Evolutionary conservation across 2,329 filamentous ascomycete species (phyloP), one percentile per base, ranked within the genome.

Genomic region (Fusarium staphyleae): DNA sequence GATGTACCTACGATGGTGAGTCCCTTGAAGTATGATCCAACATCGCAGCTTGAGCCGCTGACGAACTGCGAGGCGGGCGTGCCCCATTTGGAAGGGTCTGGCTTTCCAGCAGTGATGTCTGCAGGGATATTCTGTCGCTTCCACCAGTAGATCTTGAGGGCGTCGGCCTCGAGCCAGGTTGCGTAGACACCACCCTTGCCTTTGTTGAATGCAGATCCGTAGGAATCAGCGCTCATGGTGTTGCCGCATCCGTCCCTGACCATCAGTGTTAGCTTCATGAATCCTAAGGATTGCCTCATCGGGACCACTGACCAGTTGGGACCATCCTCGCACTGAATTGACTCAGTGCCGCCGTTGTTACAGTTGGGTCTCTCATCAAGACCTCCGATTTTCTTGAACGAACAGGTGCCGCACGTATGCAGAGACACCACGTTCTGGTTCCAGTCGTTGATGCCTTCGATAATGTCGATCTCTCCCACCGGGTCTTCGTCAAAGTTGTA

Each of bases 71-170:
- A 88, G 1, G 81, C 71, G 0, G 91, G 89, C 1, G 71, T 77
- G 3, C 84, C 85, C 86, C 90, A 93, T 15, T 65, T 72, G 2
- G 74, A 70, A 0, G 89, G 87, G 56, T 89, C 75, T 0, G 89
- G 89, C 1, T 66, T 77, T 12, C 79, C 81, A 12, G 78, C 72
- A 3, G 73, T 69, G 49, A 89, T 83, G 67, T 90, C 85, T 1
- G 70, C 65, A 1, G 88, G 88, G 44, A 90, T 81, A 10, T 70
- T 69, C 43, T 71, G 70, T 35, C 88, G 85, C 0, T 84, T 77
- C 74, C 93, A 96, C 78, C 89, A 91, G 81, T 85, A 96, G 55
- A 93, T 79, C 29, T 79, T 81, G 70, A 96, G 91, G 44, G 78
- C 79, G 0, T 80, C 66, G 18, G 79, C 76, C 3, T 86, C 88